Evolutionary conservation across 352 stramenopile genomes (phyloP).

Genomic region (Nothophytophthora sp.): DNA sequence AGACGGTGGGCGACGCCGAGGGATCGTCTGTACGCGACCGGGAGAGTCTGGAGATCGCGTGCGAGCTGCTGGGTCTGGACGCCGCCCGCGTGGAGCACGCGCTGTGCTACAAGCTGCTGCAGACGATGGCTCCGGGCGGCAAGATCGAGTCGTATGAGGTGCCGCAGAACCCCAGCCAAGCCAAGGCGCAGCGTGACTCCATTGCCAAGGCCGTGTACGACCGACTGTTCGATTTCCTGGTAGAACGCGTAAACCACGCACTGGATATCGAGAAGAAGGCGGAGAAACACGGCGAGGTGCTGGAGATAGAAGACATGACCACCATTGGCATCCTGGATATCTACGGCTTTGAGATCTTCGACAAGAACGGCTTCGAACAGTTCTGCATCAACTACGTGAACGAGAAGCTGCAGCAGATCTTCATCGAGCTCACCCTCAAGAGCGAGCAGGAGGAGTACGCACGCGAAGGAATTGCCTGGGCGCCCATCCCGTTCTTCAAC

Average conservation of each 20-base stretch:
- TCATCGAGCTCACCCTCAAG: conserved; percentile 91
- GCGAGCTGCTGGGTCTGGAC: conserved; percentile 71
- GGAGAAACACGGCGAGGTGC: conserved; percentile 74
- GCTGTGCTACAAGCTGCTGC: conserved; percentile 83
- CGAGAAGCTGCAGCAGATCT: conserved; percentile 93
- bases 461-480: conserved; percentile 92
- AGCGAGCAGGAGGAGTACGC: conserved; percentile 96
- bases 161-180: conserved; percentile 86
- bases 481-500: conserved; percentile 93
- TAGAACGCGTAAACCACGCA: conserved; percentile 90
- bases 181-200: conserved; percentile 92
- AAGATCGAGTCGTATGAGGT: conserved; percentile 88
- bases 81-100: conserved; percentile 61
- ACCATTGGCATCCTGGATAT: conserved; percentile 96
- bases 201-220: conserved; percentile 97
- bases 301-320: conserved; percentile 75
- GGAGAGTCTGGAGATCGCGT: conserved; percentile 63
- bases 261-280: conserved; percentile 84
- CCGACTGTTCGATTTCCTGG: conserved; percentile 96
- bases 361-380: conserved; percentile 95
- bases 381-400: conserved; percentile 97
- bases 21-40: conserved; percentile 53
- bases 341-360: conserved; percentile 97
- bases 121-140: conserved; percentile 85
- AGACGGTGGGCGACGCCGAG: conserved; percentile 73